These are phyloP conservation scores for Aureobasidium sp. DNA, from an alignment of 2,329 filamentous ascomycete species.

Conservation along the genomic window DNA sequence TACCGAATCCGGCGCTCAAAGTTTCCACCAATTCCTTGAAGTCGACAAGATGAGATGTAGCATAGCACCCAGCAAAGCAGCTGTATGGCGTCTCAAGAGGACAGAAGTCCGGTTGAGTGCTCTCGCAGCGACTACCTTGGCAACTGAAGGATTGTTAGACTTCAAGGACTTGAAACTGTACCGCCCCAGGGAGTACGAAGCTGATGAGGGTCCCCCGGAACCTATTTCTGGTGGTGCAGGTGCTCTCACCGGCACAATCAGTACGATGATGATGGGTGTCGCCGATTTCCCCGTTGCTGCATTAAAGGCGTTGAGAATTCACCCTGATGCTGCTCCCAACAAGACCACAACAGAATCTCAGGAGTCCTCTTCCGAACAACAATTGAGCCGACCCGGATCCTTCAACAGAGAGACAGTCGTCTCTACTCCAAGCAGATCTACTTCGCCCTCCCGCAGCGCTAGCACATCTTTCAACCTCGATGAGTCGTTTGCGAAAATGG, in stretches of 20 bases:
- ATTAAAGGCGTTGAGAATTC: slow-evolving; percentile 35
- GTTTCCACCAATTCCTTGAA: slow-evolving; percentile 43
- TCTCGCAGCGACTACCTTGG: slow-evolving; percentile 59
- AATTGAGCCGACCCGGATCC: background rate
- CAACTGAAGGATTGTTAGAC: slow-evolving; percentile 52
- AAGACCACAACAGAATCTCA: slow-evolving; percentile 8
- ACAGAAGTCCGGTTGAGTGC: slow-evolving; percentile 59
- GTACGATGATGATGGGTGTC: slow-evolving; percentile 68
- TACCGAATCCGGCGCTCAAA: slow-evolving; percentile 29
- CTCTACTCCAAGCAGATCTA: background rate
- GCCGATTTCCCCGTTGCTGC: slow-evolving; percentile 57
- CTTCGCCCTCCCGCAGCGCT: background rate
- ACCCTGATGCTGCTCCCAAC: slow-evolving; percentile 17
- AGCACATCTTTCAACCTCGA: slow-evolving; percentile 15
- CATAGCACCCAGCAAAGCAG: slow-evolving; percentile 55
- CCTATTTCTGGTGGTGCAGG: slow-evolving; percentile 68
- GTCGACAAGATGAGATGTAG: slow-evolving; percentile 56
- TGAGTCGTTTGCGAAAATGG: slow-evolving; percentile 16
- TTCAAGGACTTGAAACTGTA: slow-evolving; percentile 62
- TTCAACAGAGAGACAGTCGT: background rate
- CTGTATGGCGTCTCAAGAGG: slow-evolving; percentile 62
- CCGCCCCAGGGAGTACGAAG: slow-evolving; percentile 56
- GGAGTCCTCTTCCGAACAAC: background rate
- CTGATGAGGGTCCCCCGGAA: slow-evolving; percentile 65
- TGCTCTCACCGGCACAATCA: slow-evolving; percentile 66